Conservation (phyloP, 1,284 basidiomycete species). For the Cutaneotrichosporon sp. region DNA sequence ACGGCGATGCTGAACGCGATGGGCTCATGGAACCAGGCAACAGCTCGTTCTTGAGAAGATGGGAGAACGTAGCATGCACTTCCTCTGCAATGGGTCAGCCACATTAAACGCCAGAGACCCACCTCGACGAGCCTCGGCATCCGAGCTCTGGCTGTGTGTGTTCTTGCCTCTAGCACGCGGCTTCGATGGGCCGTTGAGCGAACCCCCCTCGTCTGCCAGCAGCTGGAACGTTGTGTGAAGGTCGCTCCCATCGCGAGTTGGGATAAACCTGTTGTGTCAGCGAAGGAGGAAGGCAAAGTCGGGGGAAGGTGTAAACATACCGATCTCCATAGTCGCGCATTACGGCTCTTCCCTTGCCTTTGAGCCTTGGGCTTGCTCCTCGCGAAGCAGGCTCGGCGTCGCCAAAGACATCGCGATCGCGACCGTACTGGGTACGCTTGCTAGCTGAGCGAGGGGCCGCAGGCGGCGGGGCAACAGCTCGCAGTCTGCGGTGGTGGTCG, state of each 20-base stretch:
- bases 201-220: conserved; percentile 41
- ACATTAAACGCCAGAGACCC: too few relatives aligned
- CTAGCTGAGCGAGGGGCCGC: conserved; percentile 12
- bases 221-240: conserved; percentile 53
- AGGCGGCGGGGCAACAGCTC: conserved; percentile 20
- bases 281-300: too few relatives aligned
- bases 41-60: conserved; percentile 53
- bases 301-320: conserved; percentile 26
- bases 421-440: conserved; percentile 2
- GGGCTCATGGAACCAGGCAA: conserved; percentile 43
- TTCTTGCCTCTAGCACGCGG: conserved; percentile 40
- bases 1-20: conserved; percentile 19
- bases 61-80: conserved; percentile 54
- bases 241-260: conserved; percentile 52
- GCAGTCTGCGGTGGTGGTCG: conserved; percentile 36
- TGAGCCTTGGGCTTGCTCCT: conserved; percentile 19
- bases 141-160: conserved; percentile 34
- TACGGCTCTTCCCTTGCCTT: conserved; percentile 32
- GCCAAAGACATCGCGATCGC: conserved; percentile 35
- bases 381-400: conserved; percentile 23
- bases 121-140: conserved; percentile 50
- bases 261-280: conserved; percentile 51
- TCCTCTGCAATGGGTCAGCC: conserved; percentile 47
- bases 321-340: conserved; percentile 47
- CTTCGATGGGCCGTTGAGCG: conserved; percentile 22